Conservation (phyloP, 225 moss, liverwort and hornwort species). For the Rhytidiadelphus loreus region DNA sequence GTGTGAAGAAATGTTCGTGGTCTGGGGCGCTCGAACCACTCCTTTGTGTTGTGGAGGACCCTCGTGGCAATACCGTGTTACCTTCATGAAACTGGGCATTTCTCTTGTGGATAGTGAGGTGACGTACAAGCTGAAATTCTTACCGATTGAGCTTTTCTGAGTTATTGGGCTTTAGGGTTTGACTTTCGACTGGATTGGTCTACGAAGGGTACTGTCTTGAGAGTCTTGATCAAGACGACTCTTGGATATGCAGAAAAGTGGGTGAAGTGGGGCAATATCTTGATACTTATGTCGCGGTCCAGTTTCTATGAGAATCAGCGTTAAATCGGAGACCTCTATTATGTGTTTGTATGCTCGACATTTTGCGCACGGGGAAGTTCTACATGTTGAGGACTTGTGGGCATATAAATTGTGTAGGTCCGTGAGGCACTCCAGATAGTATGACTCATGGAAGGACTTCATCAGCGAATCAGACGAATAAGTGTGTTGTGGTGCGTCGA, state of each 20-base stretch:
- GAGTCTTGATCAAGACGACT: neutral
- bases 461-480: too few species aligned
- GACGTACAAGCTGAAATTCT: too few species aligned
- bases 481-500: too few species aligned
- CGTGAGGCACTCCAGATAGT: neutral
- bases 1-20: neutral
- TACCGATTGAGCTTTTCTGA: too few species aligned
- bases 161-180: too few species aligned
- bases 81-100: too few species aligned
- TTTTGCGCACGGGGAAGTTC: neutral
- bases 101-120: too few species aligned
- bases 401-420: neutral
- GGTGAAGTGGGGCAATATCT: too few species aligned
- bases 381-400: neutral
- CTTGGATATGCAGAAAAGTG: too few species aligned
- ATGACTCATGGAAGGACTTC: neutral
- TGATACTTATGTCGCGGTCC: neutral
- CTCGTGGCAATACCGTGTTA: too few species aligned
- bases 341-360: neutral
- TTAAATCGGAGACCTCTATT: neutral
- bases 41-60: neutral
- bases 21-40: neutral
- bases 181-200: neutral
- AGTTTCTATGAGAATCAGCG: neutral
- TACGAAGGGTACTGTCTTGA: neutral